phyloP scores from a whole-genome alignment of 768 basidiomycete genomes.

The Epithele typhae region DNA sequence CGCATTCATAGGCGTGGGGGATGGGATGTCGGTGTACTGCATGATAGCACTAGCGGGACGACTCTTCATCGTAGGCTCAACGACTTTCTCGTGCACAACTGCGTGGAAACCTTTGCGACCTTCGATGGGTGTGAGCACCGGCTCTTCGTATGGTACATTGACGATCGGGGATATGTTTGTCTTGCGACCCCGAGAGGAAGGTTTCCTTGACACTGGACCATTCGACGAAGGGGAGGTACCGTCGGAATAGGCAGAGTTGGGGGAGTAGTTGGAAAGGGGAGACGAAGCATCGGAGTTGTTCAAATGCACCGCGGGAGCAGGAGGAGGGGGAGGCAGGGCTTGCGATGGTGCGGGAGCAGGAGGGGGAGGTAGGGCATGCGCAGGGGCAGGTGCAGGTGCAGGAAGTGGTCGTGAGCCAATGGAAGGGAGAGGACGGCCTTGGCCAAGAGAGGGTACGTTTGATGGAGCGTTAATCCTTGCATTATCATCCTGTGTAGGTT shows the following conservation, averaged over 20 bases:
- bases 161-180: slow-evolving; percentile 1
- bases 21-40: slow-evolving; percentile 11
- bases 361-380: too few species aligned
- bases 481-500: too few species aligned
- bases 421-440: too few species aligned
- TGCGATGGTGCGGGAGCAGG: too few species aligned
- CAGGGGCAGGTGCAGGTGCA: too few species aligned
- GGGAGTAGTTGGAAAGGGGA: slow-evolving; percentile 7
- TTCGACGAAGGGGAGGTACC: slow-evolving; percentile 7
- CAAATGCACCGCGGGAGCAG: slow-evolving; percentile 12
- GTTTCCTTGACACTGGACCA: slow-evolving; percentile 6
- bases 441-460: too few species aligned
- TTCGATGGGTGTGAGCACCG: slow-evolving; percentile 16
- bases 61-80: slow-evolving; percentile 15
- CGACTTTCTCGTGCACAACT: slow-evolving; percentile 28
- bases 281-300: slow-evolving; percentile 8
- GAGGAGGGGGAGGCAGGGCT: too few species aligned
- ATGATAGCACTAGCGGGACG: slow-evolving; percentile 7
- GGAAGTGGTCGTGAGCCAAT: too few species aligned
- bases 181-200: slow-evolving; percentile 2
- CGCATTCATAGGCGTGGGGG: slow-evolving; percentile 9
- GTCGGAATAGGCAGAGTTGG: slow-evolving; percentile 6
- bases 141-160: slow-evolving; percentile 15
- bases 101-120: slow-evolving; percentile 26
- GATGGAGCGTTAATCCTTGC: too few species aligned